These are phyloP conservation scores for Zygosaccharomyces lentus DNA, from an alignment of 805 yeast species.

Conservation along the genomic window DNA sequence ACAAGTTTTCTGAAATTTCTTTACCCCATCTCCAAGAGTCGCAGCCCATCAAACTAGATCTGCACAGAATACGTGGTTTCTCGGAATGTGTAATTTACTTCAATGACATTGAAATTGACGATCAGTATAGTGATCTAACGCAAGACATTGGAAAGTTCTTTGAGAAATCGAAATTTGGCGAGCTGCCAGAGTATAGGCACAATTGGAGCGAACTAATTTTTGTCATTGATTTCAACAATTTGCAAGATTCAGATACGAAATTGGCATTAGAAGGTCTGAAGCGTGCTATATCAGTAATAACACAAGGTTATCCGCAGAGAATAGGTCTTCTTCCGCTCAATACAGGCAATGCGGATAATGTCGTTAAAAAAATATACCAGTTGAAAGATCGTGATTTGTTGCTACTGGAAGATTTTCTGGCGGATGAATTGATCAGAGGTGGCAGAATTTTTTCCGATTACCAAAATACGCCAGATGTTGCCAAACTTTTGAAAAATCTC, in stretches of 20 bases:
- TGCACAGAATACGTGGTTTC: slow-evolving; percentile 31
- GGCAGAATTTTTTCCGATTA: slow-evolving; percentile 12
- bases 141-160: slow-evolving; percentile 46
- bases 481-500: slow-evolving; percentile 35
- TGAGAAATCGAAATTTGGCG: slow-evolving; percentile 47
- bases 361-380: slow-evolving; percentile 26
- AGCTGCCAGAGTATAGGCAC: slow-evolving; percentile 63
- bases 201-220: slow-evolving; percentile 75
- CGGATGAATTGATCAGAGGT: slow-evolving; percentile 13
- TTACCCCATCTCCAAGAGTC: slow-evolving; percentile 20
- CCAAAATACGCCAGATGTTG: slow-evolving; percentile 20
- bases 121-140: slow-evolving; percentile 45
- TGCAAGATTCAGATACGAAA: slow-evolving; percentile 33
- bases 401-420: slow-evolving; percentile 20
- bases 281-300: slow-evolving; percentile 45
- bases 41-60: slow-evolving; percentile 34
- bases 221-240: slow-evolving; percentile 51
- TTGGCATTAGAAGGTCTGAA: slow-evolving; percentile 48
- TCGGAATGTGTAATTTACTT: slow-evolving; percentile 55
- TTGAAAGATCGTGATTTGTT: slow-evolving; percentile 18
- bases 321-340: slow-evolving; percentile 74
- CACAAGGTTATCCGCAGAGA: slow-evolving; percentile 67
- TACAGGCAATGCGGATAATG: slow-evolving; percentile 18
- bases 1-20: slow-evolving; percentile 24
- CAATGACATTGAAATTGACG: slow-evolving; percentile 70